Conservation (phyloP, 371 early-diverging fungal genomes). For the Syncephalis plumigaleata region DNA sequence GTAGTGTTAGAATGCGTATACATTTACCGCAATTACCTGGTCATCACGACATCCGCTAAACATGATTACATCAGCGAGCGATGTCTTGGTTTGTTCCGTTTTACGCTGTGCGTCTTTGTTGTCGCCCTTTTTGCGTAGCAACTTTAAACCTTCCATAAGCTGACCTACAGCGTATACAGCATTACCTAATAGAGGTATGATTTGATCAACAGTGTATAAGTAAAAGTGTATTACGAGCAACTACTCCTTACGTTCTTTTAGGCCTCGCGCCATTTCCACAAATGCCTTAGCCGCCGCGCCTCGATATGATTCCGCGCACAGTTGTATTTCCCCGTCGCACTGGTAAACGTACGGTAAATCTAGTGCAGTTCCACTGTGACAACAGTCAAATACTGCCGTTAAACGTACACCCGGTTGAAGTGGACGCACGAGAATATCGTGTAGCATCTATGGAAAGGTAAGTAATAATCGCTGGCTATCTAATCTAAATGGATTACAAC, state of each 20-base stretch:
- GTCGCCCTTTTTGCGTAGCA: constrained; percentile 5
- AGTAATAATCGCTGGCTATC: neutral
- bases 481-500: too few relatives aligned
- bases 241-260: constrained; percentile 8
- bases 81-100: constrained; percentile 25
- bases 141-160: constrained; percentile 3
- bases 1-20: too few relatives aligned
- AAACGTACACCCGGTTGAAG: constrained; percentile 65
- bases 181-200: constrained; percentile 8
- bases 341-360: constrained; percentile 78
- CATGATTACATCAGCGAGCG: constrained; percentile 66
- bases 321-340: constrained; percentile 34
- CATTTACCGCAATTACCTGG: constrained; percentile 1
- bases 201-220: constrained; percentile 14
- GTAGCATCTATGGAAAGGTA: constrained; percentile 16
- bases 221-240: constrained; percentile 17
- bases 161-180: constrained; percentile 7
- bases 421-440: constrained; percentile 30
- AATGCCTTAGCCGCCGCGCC: constrained; percentile 7
- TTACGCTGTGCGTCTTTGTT: constrained; percentile 18
- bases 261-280: constrained; percentile 18
- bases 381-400: constrained; percentile 73
- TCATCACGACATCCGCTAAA: constrained; percentile 44
- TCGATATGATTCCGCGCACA: neutral
- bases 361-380: constrained; percentile 69